These are phyloP conservation scores for Pezicula rhizophila DNA, from an alignment of 2,329 filamentous ascomycete genomes.

Conservation along the genomic window DNA sequence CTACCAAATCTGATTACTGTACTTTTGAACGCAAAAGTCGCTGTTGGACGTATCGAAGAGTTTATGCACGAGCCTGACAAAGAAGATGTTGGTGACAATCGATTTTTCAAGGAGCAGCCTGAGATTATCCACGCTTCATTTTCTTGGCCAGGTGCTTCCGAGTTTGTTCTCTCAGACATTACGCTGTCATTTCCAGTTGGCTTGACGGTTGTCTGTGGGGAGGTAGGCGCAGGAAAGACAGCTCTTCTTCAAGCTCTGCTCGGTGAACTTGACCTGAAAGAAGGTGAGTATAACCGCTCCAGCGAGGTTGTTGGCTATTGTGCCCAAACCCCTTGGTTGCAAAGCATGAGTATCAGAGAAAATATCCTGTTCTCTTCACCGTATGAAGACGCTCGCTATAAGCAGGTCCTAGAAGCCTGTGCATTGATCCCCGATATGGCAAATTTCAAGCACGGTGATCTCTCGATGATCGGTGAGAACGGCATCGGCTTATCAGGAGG, in stretches of 20 bases:
- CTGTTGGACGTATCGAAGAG: constrained; percentile 72
- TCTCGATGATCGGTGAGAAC: constrained; percentile 56
- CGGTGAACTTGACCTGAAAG: constrained; percentile 24
- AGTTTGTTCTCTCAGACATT: constrained; percentile 48
- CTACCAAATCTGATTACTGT: constrained; percentile 71
- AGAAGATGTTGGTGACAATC: constrained; percentile 38
- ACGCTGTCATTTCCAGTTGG: constrained; percentile 48
- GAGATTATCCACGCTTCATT: constrained; percentile 63
- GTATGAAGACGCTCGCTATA: constrained; percentile 64
- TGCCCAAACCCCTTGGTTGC: constrained; percentile 60
- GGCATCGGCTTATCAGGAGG: constrained; percentile 56
- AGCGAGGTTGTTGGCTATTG: constrained; percentile 57
- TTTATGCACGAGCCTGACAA: constrained; percentile 87
- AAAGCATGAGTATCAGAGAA: constrained; percentile 64
- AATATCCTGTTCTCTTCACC: constrained; percentile 60
- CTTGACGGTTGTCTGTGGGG: constrained; percentile 55
- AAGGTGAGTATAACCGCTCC: constrained; percentile 37
- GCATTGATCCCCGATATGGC: constrained; percentile 55
- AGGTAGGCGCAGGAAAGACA: constrained; percentile 59
- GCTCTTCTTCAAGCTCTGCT: constrained; percentile 28
- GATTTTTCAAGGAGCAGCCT: constrained; percentile 24
- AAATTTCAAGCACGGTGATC: constrained; percentile 57
- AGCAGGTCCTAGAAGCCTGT: constrained; percentile 61
- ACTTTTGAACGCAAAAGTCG: constrained; percentile 75
- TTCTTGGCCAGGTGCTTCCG: constrained; percentile 66